A percentile compares a stretch with the other conserved stretches of the same genome.
These are phyloP conservation scores for Coemansia reversa DNA, from an alignment of 192 early-diverging fungal genomes.

Conservation along the genomic window DNA sequence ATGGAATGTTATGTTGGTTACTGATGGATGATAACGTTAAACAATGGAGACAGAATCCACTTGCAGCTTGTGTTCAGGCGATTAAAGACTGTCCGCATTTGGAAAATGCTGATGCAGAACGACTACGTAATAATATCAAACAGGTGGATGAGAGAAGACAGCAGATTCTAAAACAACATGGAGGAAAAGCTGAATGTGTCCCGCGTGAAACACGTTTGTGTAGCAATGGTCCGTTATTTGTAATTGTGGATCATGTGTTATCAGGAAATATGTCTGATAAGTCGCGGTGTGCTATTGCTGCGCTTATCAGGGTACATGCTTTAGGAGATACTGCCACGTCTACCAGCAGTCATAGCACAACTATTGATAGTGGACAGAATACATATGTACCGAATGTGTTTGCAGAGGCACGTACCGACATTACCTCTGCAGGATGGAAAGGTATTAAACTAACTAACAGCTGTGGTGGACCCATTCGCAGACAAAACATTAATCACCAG, in stretches of 20 bases:
- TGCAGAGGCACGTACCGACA: too few species aligned
- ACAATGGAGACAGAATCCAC: slow-evolving; percentile 17
- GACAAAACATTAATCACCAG: too few species aligned
- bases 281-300: not conserved
- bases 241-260: slow-evolving; percentile 26
- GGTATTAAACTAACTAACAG: too few species aligned
- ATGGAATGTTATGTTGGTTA: slow-evolving; percentile 48
- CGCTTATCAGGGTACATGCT: not conserved
- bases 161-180: slow-evolving; percentile 11
- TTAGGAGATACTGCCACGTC: not conserved
- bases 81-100: slow-evolving; percentile 28
- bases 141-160: slow-evolving; percentile 6
- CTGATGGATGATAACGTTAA: slow-evolving; percentile 20
- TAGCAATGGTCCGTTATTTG: slow-evolving; percentile 34
- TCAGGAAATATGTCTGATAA: slow-evolving; percentile 3
- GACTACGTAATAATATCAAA: slow-evolving; percentile 15
- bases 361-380: too few species aligned
- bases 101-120: slow-evolving; percentile 5
- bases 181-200: slow-evolving; percentile 10
- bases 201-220: slow-evolving; percentile 27
- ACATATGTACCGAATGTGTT: too few species aligned
- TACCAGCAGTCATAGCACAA: not conserved
- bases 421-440: too few species aligned
- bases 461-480: too few species aligned
- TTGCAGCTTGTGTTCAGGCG: slow-evolving; percentile 21